These are phyloP conservation scores for Schizosaccharomyces osmophilus DNA, from an alignment of 805 yeast species.

Conservation along the genomic window DNA sequence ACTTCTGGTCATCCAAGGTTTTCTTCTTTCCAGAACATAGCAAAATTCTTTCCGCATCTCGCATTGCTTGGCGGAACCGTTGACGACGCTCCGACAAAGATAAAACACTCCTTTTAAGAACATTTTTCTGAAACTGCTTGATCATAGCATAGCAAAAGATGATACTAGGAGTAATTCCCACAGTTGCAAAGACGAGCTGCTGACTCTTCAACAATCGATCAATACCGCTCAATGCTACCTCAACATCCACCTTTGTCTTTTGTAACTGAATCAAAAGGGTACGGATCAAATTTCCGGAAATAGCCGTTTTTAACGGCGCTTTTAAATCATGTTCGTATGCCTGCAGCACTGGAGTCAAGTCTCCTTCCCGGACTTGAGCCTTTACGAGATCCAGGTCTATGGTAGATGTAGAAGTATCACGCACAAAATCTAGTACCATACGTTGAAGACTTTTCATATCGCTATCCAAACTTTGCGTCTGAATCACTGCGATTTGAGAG, in stretches of 20 bases:
- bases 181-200: slow-evolving; percentile 77
- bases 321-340: slow-evolving; percentile 57
- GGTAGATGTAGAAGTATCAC: slow-evolving; percentile 14
- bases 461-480: slow-evolving; percentile 51
- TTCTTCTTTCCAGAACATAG: slow-evolving; percentile 8
- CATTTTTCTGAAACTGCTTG: slow-evolving; percentile 7
- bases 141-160: slow-evolving; percentile 15
- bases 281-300: slow-evolving; percentile 50
- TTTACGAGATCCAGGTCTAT: slow-evolving; percentile 16
- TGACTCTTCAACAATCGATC: slow-evolving; percentile 75
- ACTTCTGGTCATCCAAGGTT: slow-evolving; percentile 16
- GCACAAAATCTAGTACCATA: slow-evolving; percentile 57
- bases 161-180: slow-evolving; percentile 66
- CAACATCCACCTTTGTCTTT: slow-evolving; percentile 87
- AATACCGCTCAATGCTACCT: slow-evolving; percentile 69
- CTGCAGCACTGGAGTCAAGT: slow-evolving; percentile 53
- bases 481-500: slow-evolving; percentile 48
- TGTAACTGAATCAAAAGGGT: slow-evolving; percentile 77
- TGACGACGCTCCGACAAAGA: slow-evolving; percentile 13
- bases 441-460: slow-evolving; percentile 63
- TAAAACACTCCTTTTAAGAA: slow-evolving; percentile 3
- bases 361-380: slow-evolving; percentile 39
- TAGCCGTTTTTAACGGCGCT: slow-evolving; percentile 35
- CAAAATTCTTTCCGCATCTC: slow-evolving; percentile 34
- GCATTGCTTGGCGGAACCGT: slow-evolving; percentile 22